phyloP scores from a whole-genome alignment of 768 basidiomycete species.

The Guyanaporus albipodus region DNA sequence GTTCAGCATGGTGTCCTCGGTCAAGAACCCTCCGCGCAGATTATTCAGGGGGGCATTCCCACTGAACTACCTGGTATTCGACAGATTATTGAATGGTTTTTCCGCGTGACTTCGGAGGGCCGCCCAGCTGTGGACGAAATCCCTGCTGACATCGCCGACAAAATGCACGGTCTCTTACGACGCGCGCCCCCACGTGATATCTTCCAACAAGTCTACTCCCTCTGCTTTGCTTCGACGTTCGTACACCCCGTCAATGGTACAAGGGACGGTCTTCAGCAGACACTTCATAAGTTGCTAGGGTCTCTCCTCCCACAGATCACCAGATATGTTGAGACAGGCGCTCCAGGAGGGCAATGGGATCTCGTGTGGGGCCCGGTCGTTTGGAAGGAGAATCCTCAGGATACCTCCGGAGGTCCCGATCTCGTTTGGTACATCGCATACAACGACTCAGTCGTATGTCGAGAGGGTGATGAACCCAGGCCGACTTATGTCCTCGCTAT shows the following conservation, averaged over 20 bases:
- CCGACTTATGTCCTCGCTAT: conserved; percentile 12
- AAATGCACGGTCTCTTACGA: background rate
- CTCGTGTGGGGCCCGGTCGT: conserved; percentile 14
- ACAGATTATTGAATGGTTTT: background rate
- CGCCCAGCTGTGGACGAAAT: background rate
- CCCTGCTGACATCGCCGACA: background rate
- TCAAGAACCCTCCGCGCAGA: no score
- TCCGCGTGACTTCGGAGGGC: background rate
- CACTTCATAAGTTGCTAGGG: background rate
- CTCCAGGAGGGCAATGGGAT: background rate
- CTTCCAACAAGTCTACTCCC: conserved; percentile 4
- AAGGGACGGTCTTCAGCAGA: background rate
- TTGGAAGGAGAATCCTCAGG: background rate
- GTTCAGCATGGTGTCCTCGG: background rate
- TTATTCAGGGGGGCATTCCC: no score
- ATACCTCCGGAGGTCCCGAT: conserved; percentile 1
- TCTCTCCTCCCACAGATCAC: background rate
- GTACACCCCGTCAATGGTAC: background rate
- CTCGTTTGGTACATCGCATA: conserved; percentile 10
- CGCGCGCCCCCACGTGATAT: background rate
- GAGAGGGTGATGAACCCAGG: background rate
- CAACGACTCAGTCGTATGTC: background rate
- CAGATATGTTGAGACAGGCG: background rate
- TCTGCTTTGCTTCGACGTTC: conserved; percentile 2
- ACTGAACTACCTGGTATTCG: background rate